These are phyloP conservation scores for Yarrowia deformans DNA, from an alignment of 805 yeast genomes.

Conservation along the genomic window DNA sequence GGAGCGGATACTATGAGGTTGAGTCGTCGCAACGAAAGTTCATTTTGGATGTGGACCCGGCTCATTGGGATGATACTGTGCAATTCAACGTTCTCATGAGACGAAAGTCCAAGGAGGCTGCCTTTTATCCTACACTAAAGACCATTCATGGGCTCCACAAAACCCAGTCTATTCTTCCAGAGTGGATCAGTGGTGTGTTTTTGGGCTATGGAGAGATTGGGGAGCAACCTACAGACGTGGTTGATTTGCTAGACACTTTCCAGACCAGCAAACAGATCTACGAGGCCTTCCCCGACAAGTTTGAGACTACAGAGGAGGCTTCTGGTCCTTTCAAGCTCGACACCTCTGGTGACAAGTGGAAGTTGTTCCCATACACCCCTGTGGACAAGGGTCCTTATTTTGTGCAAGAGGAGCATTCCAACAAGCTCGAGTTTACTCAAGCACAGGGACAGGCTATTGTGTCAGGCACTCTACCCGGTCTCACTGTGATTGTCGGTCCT, in stretches of 20 bases:
- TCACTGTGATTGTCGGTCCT: constrained; percentile 74
- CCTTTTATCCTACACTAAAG: constrained; percentile 45
- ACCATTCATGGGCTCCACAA: constrained; percentile 38
- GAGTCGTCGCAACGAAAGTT: constrained; percentile 41
- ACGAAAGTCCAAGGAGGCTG: constrained; percentile 43
- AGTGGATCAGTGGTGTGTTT: constrained; percentile 51
- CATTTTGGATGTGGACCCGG: constrained; percentile 46
- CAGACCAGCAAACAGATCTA: constrained; percentile 44
- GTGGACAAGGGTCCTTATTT: constrained; percentile 43
- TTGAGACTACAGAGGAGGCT: background rate
- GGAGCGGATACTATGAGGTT: constrained; percentile 24
- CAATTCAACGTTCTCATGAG: constrained; percentile 46
- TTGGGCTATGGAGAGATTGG: constrained; percentile 50
- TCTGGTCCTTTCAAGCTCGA: constrained; percentile 37
- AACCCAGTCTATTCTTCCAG: constrained; percentile 45
- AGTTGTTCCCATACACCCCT: constrained; percentile 36
- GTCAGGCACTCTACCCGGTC: constrained; percentile 53
- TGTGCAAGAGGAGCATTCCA: constrained; percentile 32
- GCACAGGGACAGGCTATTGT: constrained; percentile 48
- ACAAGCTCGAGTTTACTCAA: constrained; percentile 43
- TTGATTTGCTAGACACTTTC: constrained; percentile 47
- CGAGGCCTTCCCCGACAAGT: constrained; percentile 40
- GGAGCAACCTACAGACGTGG: constrained; percentile 23
- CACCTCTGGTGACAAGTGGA: constrained; percentile 16
- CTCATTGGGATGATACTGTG: constrained; percentile 40